Conservation (phyloP, 306 rosid species). For the Rubus idaeus region DNA sequence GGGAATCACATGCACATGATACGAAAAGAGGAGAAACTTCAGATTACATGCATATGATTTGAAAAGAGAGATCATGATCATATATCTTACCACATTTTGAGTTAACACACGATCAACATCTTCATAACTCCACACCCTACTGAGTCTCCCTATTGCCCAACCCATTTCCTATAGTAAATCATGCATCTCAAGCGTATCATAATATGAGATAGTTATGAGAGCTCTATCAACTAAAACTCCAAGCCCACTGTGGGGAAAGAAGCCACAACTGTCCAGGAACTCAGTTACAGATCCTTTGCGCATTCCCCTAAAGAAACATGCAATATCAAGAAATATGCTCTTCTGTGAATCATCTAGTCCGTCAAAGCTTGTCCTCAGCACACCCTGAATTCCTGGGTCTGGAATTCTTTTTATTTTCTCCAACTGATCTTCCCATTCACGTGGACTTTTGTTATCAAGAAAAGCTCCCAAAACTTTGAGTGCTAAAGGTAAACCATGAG, state of each 20-base stretch:
- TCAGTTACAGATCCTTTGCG: slow-evolving; percentile 3
- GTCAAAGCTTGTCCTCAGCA: background rate
- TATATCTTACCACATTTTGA: background rate
- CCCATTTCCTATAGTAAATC: background rate
- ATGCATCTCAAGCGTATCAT: background rate
- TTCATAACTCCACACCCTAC: background rate
- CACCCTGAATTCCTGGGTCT: too few species aligned
- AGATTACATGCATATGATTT: too few species aligned
- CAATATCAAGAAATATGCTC: background rate
- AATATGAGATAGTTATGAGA: slow-evolving; percentile 12
- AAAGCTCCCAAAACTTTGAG: too few species aligned
- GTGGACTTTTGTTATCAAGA: background rate
- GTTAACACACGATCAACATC: slow-evolving; percentile 4
- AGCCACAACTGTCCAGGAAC: slow-evolving; percentile 18
- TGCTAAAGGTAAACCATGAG: too few species aligned
- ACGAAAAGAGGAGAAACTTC: too few species aligned
- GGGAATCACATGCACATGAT: too few species aligned
- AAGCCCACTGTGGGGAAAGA: slow-evolving; percentile 27
- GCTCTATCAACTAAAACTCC: background rate
- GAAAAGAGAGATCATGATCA: background rate
- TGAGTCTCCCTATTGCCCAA: background rate
- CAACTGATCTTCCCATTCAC: background rate
- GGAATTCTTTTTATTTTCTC: background rate
- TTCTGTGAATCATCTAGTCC: background rate
- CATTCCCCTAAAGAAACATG: slow-evolving; percentile 44